Evolutionary conservation across 2,329 filamentous ascomycete genomes (phyloP).

Genomic region (Alternaria sp.): DNA sequence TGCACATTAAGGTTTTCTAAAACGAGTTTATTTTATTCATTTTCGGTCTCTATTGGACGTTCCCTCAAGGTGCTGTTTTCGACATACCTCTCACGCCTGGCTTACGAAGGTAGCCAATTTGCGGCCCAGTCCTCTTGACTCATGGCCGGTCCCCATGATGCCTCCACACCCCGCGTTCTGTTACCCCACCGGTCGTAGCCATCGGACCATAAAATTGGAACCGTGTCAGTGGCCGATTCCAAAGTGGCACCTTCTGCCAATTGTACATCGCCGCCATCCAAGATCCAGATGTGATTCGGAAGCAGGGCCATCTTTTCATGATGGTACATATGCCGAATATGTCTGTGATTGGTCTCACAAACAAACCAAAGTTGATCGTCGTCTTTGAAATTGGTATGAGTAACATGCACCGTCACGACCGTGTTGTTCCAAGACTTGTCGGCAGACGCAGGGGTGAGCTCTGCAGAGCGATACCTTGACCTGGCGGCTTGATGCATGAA

Average conservation of each 20-base stretch:
- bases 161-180: background rate
- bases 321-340: constrained; percentile 1
- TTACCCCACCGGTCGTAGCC: background rate
- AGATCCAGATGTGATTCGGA: background rate
- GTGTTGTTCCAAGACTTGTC: background rate
- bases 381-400: background rate
- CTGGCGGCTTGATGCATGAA: background rate
- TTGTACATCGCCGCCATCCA: background rate
- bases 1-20: background rate
- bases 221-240: background rate
- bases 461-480: background rate
- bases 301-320: background rate
- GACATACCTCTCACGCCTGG: too few relatives aligned
- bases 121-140: background rate
- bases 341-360: background rate
- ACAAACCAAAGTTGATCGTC: background rate
- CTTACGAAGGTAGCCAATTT: background rate
- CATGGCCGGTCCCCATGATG: background rate
- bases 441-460: background rate
- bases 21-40: background rate
- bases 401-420: background rate
- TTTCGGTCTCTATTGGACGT: background rate
- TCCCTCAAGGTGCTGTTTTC: background rate
- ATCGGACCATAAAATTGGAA: background rate
- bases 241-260: background rate